phyloP scores from a whole-genome alignment of 305 asterid genomes.

The Rubia tinctorum region DNA sequence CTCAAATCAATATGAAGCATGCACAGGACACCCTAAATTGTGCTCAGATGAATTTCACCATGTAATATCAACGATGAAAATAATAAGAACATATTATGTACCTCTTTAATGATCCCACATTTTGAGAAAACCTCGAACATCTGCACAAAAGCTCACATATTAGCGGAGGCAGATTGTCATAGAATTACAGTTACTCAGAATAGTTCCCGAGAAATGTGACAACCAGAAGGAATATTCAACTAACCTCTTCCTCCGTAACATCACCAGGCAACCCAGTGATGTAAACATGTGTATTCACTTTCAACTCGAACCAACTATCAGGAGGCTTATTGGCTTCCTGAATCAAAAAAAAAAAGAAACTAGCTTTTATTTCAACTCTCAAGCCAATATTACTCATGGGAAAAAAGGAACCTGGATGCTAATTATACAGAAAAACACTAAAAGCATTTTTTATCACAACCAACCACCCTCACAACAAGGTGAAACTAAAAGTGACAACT shows the following conservation, averaged over 20 bases:
- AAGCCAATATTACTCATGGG: not conserved
- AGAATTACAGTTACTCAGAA: conserved; percentile 13
- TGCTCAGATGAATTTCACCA: not conserved
- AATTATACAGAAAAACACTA: not conserved
- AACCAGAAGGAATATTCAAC: conserved; percentile 27
- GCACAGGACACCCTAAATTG: not conserved
- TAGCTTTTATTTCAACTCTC: not conserved
- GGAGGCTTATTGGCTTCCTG: conserved; percentile 98
- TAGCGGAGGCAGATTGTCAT: not conserved
- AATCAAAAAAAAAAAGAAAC: conserved; percentile 14
- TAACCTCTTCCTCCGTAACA: conserved; percentile 82
- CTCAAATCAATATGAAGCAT: not conserved
- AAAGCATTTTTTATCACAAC: not conserved
- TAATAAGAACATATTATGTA: conserved; percentile 22
- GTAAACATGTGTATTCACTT: conserved; percentile 92
- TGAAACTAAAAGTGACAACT: not conserved
- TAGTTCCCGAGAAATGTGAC: conserved; percentile 4
- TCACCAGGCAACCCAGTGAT: conserved; percentile 93
- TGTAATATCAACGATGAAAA: not conserved
- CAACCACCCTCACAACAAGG: not conserved
- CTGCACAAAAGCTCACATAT: conserved; percentile 36
- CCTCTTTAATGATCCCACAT: conserved; percentile 97
- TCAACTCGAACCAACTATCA: conserved; percentile 92
- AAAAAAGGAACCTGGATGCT: not conserved
- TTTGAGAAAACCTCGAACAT: conserved; percentile 84